Evolutionary conservation across 2,329 filamentous ascomycete species (phyloP).

Genomic region (Fusarium dlaminii): DNA sequence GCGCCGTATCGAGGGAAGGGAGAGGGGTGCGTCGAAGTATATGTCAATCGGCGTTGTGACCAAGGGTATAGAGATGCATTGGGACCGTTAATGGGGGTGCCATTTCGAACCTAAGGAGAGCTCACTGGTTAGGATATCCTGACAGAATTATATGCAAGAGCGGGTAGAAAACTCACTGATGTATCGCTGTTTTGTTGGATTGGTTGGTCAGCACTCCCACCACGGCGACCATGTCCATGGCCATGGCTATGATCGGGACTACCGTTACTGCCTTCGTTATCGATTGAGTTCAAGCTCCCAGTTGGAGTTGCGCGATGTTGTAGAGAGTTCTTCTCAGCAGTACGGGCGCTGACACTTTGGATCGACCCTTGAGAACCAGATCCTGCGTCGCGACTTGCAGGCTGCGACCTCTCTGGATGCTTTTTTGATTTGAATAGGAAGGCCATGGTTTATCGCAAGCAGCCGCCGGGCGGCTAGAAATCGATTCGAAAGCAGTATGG

Average conservation of each 20-base stretch:
- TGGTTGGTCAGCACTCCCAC: conserved; percentile 60
- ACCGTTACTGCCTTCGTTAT: conserved; percentile 63
- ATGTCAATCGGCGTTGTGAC: conserved; percentile 90
- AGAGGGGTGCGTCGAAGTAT: conserved; percentile 81
- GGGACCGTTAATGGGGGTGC: conserved; percentile 59
- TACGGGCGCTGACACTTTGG: conserved; percentile 59
- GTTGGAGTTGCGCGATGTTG: conserved; percentile 74
- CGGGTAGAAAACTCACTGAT: conserved; percentile 51
- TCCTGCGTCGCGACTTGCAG: conserved; percentile 64
- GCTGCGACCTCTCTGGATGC: conserved; percentile 68
- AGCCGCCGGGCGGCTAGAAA: conserved; percentile 49
- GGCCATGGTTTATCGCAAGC: conserved; percentile 68
- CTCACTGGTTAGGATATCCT: conserved; percentile 15
- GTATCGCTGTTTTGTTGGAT: conserved; percentile 51
- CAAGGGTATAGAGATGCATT: conserved; percentile 92
- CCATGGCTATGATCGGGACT: conserved; percentile 68
- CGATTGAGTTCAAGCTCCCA: conserved; percentile 80
- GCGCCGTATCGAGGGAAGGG: conserved; percentile 98
- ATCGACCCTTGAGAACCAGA: conserved; percentile 58
- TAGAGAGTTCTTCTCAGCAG: conserved; percentile 60
- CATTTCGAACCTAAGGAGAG: conserved; percentile 63
- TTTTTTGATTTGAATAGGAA: conserved; percentile 88
- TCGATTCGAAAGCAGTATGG: conserved; percentile 32
- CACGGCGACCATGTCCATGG: conserved; percentile 60
- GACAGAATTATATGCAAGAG: not conserved